Evolutionary conservation across 208 protist species (phyloP).

Genomic region (Acanthamoeba quina): DNA sequence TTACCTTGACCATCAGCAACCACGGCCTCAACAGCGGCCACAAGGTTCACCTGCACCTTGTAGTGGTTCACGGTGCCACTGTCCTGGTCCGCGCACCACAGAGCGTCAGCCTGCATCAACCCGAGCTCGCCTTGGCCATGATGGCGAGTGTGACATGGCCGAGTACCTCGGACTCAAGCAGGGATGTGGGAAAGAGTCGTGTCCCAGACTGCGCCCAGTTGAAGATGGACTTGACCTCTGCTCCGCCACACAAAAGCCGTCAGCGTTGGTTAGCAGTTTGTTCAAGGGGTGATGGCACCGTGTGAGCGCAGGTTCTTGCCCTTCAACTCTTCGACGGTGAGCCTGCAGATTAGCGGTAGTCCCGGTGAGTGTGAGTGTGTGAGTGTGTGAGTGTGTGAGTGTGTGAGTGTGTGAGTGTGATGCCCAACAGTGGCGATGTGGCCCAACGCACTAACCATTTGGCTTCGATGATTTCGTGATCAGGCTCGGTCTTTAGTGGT

Average conservation of each 20-base stretch:
- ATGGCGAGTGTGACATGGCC: background rate
- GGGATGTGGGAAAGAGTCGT: background rate
- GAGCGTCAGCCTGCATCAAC: background rate
- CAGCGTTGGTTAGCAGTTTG: background rate
- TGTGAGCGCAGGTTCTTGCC: background rate
- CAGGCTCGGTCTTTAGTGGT: slow-evolving; percentile 43
- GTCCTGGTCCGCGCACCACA: background rate
- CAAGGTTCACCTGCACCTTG: background rate
- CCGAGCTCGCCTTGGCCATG: background rate
- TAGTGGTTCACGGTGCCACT: background rate
- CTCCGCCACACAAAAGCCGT: background rate
- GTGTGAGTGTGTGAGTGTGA: background rate
- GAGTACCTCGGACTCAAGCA: slow-evolving; percentile 28
- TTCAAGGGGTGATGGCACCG: background rate
- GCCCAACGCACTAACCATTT: background rate
- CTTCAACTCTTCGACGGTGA: background rate
- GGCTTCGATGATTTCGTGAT: slow-evolving; percentile 50
- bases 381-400: background rate
- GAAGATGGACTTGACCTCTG: slow-evolving; percentile 67
- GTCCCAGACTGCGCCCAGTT: slow-evolving; percentile 25
- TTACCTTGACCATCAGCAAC: background rate
- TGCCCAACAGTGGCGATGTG: background rate
- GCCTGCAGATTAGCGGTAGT: background rate
- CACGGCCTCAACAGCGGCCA: slow-evolving; percentile 9
- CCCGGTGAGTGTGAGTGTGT: background rate